Base-by-base conservation (phyloP, 768 basidiomycete species). In the Lentinula raphanica region DNA sequence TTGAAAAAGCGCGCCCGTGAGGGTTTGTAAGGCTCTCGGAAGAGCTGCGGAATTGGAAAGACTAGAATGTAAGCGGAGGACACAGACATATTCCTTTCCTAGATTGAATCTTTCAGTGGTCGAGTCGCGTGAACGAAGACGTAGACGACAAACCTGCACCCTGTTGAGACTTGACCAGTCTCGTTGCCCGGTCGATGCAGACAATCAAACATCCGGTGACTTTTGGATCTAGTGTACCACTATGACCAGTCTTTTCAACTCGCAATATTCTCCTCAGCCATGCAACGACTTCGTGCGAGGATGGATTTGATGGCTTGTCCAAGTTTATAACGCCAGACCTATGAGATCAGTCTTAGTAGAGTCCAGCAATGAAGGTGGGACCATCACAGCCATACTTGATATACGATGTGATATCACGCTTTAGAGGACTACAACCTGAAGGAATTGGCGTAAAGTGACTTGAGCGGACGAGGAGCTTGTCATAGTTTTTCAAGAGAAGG, bases 31-130 rank as follows among this genome's bases (percentile, higher is more conserved):
- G 40, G 94, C 93, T 63, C 96, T 87, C 48, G 94, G 90, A 60
- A 99, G 86, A 13, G 90, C 83, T 60, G 93, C 82, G 54, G 94
- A 90, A 66, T 86, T 87, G 45, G 87, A 79, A 12, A 98, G 83
- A 53, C 77, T 76, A 58, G 88, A 86, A 75, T 99, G 97, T 48
- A 98, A 80, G 61, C 97, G 89, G 39, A 99, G 80, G 49, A 99
- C 95, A 67, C 92, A 94, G 63, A 99, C 94, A 68, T 99, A 99
- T 74, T 98, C 97, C 77, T 99, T 99, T 60, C 94, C 94, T 91
- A 53, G n/a, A 15, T 17, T 32, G n/a, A 35, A 58, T 31, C 42
- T 57, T 48, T 31, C 53, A 35, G 53, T 32, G n/a, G 32, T 32
- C 19, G 50, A 38, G 15, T 27, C 31, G 36, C 17, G 36, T 38